A percentile compares a stretch with the other conserved stretches of the same genome.
phyloP scores from a whole-genome alignment of 441 rosid species.

The Populus tomentosa region DNA sequence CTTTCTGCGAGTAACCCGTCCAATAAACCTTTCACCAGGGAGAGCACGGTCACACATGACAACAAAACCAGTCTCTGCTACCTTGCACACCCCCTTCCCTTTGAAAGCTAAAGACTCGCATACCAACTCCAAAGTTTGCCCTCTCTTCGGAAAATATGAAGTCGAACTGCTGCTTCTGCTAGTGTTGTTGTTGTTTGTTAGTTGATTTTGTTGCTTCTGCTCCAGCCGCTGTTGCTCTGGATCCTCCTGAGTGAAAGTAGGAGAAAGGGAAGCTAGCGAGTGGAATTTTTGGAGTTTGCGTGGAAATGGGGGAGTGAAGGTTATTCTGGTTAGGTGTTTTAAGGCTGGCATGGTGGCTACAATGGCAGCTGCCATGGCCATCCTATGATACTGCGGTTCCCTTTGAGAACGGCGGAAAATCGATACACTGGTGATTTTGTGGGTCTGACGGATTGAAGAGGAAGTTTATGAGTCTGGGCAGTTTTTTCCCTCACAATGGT shows the following conservation, averaged over 20 bases:
- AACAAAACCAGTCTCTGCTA: conserved; percentile 73
- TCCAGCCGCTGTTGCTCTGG: conserved; percentile 10
- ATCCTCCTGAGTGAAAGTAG: conserved; percentile 27
- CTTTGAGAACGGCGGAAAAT: no score
- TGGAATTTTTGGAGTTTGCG: conserved; percentile 17
- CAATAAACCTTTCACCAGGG: conserved; percentile 86
- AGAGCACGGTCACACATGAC: conserved; percentile 87
- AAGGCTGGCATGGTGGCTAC: conserved; percentile 35
- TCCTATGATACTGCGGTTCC: no score
- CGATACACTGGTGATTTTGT: no score
- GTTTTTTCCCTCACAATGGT: no score
- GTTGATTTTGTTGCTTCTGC: conserved; percentile 4
- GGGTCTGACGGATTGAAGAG: no score
- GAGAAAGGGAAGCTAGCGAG: conserved; percentile 31
- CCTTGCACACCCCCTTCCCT: conserved; percentile 84
- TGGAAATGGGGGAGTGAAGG: conserved; percentile 26
- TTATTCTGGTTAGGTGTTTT: conserved; percentile 28
- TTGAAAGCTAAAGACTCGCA: conserved; percentile 89
- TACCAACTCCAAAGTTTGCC: conserved; percentile 71
- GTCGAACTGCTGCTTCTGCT: conserved; percentile 8
- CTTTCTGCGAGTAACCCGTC: conserved; percentile 77
- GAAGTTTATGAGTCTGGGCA: no score
- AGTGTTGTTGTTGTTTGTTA: conserved; percentile 4
- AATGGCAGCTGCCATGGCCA: conserved; percentile 2
- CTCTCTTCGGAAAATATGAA: conserved; percentile 71